A percentile compares a stretch with the other conserved stretches of the same genome.
Conservation (phyloP, 352 stramenopile species). For the Globisporangium spinosum region DNA sequence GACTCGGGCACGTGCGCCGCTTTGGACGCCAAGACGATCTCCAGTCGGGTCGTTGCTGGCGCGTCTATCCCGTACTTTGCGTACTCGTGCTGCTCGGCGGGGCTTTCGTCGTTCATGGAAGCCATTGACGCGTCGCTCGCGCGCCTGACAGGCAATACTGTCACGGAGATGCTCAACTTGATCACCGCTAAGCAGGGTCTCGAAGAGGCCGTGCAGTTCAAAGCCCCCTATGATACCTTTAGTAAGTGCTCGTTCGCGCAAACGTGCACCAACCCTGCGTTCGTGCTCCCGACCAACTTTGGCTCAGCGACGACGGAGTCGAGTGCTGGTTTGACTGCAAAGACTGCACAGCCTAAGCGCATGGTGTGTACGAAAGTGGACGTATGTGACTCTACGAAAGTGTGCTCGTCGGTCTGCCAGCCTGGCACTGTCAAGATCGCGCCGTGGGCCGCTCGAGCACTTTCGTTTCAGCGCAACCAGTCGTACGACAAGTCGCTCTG, state of each 20-base stretch:
- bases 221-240: conserved; percentile 35
- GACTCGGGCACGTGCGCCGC: conserved; percentile 38
- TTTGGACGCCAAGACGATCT: conserved; percentile 34
- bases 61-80: conserved; percentile 39
- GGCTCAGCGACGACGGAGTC: conserved; percentile 19
- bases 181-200: conserved; percentile 36
- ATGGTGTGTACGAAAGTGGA: conserved; percentile 51
- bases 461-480: conserved; percentile 66
- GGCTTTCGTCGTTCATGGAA: conserved; percentile 38
- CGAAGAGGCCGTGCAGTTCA: conserved; percentile 30
- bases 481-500: conserved; percentile 74
- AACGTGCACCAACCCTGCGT: conserved; percentile 38
- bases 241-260: conserved; percentile 37
- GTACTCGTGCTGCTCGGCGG: conserved; percentile 42
- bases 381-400: conserved; percentile 53
- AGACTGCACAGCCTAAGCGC: conserved; percentile 35
- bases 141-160: conserved; percentile 42
- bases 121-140: conserved; percentile 41
- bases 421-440: conserved; percentile 49
- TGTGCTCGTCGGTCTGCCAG: conserved; percentile 65
- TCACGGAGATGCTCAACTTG: conserved; percentile 49
- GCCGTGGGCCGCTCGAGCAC: conserved; percentile 49
- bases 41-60: conserved; percentile 33
- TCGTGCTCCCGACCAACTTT: conserved; percentile 27
- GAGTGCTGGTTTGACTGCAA: conserved; percentile 19